Conservation (phyloP, 495 filamentous ascomycete species). For the Staphylotrichum tortipilum region DNA sequence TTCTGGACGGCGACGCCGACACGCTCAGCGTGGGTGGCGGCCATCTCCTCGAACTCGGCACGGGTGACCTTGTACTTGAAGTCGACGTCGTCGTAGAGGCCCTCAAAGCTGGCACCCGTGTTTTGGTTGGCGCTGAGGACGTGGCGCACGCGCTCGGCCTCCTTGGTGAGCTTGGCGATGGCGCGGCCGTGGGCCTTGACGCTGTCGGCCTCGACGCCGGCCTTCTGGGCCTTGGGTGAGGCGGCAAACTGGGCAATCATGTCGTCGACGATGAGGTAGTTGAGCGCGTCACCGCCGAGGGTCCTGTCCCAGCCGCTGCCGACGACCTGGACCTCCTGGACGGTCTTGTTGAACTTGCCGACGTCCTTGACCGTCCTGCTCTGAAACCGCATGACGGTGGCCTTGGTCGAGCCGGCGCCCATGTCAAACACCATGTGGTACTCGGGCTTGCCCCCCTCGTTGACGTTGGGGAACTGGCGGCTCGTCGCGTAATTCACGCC, state of each 20-base stretch:
- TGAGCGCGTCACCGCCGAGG: slow-evolving; percentile 84
- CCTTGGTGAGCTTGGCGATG: slow-evolving; percentile 81
- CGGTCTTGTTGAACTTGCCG: slow-evolving; percentile 89
- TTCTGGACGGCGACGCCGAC: slow-evolving; percentile 61
- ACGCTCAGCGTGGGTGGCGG: slow-evolving; percentile 58
- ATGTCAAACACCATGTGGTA: slow-evolving; percentile 93
- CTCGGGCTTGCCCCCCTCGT: slow-evolving; percentile 80
- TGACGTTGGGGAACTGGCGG: slow-evolving; percentile 76
- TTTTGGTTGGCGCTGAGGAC: slow-evolving; percentile 89
- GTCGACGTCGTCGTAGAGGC: slow-evolving; percentile 81
- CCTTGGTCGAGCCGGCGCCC: slow-evolving; percentile 95
- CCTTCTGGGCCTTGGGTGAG: slow-evolving; percentile 59
- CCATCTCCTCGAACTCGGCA: slow-evolving; percentile 70
- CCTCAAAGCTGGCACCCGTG: slow-evolving; percentile 72
- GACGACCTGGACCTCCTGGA: slow-evolving; percentile 84
- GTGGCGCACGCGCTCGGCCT: slow-evolving; percentile 79
- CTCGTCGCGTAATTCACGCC: slow-evolving; percentile 91
- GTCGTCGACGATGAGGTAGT: slow-evolving; percentile 76
- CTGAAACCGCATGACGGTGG: slow-evolving; percentile 87
- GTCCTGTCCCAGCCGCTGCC: slow-evolving; percentile 82
- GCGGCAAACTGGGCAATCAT: slow-evolving; percentile 74
- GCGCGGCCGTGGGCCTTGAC: slow-evolving; percentile 74
- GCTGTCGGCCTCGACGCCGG: slow-evolving; percentile 46
- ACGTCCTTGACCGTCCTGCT: slow-evolving; percentile 83
- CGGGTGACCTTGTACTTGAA: slow-evolving; percentile 89